Conservation (phyloP, 78 protist species). For the slime mould (Dictyostelium discoideum) region DNA sequence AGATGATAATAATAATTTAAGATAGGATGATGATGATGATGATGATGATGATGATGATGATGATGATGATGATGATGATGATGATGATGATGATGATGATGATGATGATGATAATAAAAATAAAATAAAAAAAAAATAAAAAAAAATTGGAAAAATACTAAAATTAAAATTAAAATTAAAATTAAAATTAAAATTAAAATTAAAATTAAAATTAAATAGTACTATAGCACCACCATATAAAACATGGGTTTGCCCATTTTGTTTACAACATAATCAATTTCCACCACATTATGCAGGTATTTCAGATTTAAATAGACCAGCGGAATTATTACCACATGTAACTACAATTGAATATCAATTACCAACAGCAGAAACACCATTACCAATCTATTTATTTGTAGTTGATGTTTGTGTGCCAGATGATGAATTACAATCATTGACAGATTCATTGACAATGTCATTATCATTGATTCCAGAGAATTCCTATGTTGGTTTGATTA, state of each 20-base stretch:
- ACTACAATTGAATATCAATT: constrained; percentile 77
- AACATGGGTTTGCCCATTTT: constrained; percentile 95
- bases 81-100: too few relatives aligned
- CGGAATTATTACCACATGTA: constrained; percentile 92
- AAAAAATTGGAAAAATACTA: too few relatives aligned
- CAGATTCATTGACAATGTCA: constrained; percentile 91
- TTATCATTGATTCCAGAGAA: constrained; percentile 93
- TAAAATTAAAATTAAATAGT: constrained; percentile 12
- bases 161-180: background rate
- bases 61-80: too few relatives aligned
- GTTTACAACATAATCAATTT: constrained; percentile 92
- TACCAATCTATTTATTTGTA: constrained; percentile 94
- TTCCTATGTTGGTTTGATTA: constrained; percentile 96
- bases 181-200: background rate
- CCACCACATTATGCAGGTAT: constrained; percentile 94
- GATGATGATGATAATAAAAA: too few relatives aligned
- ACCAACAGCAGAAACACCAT: constrained; percentile 79
- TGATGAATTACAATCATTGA: constrained; percentile 92
- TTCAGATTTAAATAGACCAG: constrained; percentile 88
- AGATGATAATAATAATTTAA: too few relatives aligned
- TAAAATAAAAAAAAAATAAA: background rate
- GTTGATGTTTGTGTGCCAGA: constrained; percentile 94
- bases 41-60: too few relatives aligned
- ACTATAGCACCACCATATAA: constrained; percentile 83
- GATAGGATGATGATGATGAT: too few relatives aligned